Percentiles rank a stretch among this genome's conserved stretches.
Evolutionary conservation across 768 basidiomycete species (phyloP).

Genomic region (Psilocybe sp.): DNA sequence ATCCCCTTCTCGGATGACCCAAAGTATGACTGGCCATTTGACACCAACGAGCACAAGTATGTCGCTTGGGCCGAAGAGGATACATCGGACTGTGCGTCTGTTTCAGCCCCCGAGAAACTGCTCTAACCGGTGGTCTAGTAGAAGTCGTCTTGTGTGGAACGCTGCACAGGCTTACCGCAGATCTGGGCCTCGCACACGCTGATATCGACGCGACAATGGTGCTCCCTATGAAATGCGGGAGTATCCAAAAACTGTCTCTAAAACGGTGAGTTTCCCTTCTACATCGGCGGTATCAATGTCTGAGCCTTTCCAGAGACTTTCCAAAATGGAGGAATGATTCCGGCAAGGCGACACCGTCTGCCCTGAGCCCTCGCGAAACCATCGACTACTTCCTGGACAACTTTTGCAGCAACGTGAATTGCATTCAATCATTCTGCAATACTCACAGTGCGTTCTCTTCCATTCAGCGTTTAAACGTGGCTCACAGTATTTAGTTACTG

Average conservation of each 20-base stretch:
- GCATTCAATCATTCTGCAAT: conserved; percentile 46
- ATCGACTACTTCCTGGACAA: conserved; percentile 33
- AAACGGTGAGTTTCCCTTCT: conserved; percentile 1
- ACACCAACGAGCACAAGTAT: conserved; percentile 38
- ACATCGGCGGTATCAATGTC: too few relatives aligned
- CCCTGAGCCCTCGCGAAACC: conserved; percentile 9
- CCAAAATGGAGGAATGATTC: conserved; percentile 24
- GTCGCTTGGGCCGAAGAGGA: conserved; percentile 48
- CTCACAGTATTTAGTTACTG: neutral
- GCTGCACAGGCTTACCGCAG: conserved; percentile 35
- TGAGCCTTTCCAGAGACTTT: conserved; percentile 23
- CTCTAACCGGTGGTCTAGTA: conserved; percentile 23
- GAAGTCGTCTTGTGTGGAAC: conserved; percentile 52
- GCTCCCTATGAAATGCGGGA: conserved; percentile 31
- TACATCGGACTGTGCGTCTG: conserved; percentile 30
- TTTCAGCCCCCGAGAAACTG: neutral
- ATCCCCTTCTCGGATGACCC: conserved; percentile 64
- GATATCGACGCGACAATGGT: conserved; percentile 48
- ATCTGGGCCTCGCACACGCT: conserved; percentile 33
- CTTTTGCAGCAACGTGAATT: conserved; percentile 55
- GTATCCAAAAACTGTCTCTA: conserved; percentile 1
- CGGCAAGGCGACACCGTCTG: neutral
- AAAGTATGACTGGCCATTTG: conserved; percentile 38
- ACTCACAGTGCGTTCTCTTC: conserved; percentile 38
- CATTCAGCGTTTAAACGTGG: neutral